Evolutionary conservation across 176 grass and related monocot genomes (phyloP).

Genomic region (Triticum urartu): DNA sequence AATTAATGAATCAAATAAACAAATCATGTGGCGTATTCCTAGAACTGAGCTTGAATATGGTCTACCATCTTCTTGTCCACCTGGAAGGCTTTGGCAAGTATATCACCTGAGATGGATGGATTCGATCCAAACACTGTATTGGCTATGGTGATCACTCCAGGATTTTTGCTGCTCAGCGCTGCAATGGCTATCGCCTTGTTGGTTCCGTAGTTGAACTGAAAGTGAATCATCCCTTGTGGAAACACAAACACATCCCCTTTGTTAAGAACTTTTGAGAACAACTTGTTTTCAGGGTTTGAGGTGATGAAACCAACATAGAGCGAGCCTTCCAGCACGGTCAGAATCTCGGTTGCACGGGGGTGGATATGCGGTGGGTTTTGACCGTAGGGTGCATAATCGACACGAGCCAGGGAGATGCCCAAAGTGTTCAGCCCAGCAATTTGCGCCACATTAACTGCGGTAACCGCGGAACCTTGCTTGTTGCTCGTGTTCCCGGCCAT

Average conservation of each 20-base stretch:
- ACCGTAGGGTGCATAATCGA: background rate
- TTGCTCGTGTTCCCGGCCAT: background rate
- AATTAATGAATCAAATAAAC: no score
- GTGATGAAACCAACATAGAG: conserved; percentile 3
- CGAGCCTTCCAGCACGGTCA: background rate
- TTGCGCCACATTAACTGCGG: background rate
- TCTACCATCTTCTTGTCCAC: background rate
- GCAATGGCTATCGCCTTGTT: background rate
- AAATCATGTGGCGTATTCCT: no score
- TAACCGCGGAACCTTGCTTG: background rate
- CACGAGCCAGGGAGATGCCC: background rate
- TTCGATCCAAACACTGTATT: background rate
- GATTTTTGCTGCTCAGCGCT: background rate
- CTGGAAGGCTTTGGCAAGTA: background rate
- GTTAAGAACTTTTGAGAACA: background rate
- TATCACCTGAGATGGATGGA: background rate
- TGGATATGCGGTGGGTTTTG: conserved; percentile 8
- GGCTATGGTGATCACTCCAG: background rate
- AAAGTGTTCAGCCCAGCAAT: background rate
- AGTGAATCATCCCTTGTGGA: background rate
- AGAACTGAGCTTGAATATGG: conserved; percentile 1
- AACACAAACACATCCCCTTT: conserved; percentile 4
- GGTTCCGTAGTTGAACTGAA: background rate
- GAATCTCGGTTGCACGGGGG: background rate
- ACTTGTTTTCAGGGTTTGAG: background rate